Conservation (phyloP, 148 eudicot species). For the Selenicereus undatus region DNA sequence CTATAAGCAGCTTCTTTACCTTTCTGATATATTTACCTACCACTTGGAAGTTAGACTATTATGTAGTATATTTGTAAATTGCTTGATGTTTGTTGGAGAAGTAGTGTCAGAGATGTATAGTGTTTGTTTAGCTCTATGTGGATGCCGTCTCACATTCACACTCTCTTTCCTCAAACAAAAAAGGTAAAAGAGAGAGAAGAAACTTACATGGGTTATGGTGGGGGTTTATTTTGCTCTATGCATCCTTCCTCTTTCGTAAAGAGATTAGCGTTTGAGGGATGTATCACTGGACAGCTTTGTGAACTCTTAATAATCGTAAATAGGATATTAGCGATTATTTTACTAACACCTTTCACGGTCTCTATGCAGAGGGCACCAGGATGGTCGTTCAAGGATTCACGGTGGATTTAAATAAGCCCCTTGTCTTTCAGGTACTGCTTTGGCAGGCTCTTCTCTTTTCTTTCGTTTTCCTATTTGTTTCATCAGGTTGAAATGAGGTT, state of each 20-base stretch:
- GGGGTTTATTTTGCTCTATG: neutral
- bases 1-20: neutral
- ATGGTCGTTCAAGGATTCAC: slow-evolving; percentile 79
- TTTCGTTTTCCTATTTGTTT: neutral
- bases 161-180: neutral
- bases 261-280: neutral
- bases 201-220: neutral
- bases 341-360: neutral
- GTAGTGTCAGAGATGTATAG: neutral
- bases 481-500: neutral
- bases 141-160: neutral
- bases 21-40: neutral
- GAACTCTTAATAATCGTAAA: neutral
- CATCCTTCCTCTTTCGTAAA: neutral
- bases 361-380: slow-evolving; percentile 26
- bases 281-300: neutral
- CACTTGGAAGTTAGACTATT: neutral
- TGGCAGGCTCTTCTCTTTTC: neutral
- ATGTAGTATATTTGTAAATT: neutral
- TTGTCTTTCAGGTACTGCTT: slow-evolving; percentile 78
- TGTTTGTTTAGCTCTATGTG: neutral
- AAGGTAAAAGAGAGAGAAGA: too few relatives aligned
- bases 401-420: slow-evolving; percentile 85
- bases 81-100: neutral
- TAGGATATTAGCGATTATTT: neutral